phyloP scores from a whole-genome alignment of 371 early-diverging fungal species.

The Apophysomyces ossiformis region DNA sequence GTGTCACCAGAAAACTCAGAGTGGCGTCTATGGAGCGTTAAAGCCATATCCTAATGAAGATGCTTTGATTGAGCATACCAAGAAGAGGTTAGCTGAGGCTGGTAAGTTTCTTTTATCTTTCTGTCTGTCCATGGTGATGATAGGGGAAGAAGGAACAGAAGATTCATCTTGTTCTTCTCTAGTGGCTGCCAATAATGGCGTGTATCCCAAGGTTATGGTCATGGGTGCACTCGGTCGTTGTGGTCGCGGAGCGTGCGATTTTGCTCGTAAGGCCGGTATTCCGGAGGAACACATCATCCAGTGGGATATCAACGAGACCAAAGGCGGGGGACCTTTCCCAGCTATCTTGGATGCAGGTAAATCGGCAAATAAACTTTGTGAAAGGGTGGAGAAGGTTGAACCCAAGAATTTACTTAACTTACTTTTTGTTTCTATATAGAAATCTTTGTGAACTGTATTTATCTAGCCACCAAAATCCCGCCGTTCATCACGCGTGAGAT shows the following conservation, averaged over 20 bases:
- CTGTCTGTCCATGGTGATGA: no score
- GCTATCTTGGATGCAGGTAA: constrained; percentile 77
- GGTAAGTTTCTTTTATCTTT: constrained; percentile 46
- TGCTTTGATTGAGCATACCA: constrained; percentile 74
- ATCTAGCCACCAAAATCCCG: constrained; percentile 88
- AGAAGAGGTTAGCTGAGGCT: constrained; percentile 70
- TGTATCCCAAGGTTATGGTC: constrained; percentile 87
- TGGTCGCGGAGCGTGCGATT: constrained; percentile 89
- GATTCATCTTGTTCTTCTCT: not conserved
- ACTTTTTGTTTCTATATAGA: constrained; percentile 38
- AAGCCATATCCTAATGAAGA: constrained; percentile 87
- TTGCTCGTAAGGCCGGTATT: constrained; percentile 85
- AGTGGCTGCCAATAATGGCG: constrained; percentile 60
- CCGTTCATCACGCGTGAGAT: constrained; percentile 89
- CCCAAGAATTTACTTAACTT: constrained; percentile 1
- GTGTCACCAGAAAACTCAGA: constrained; percentile 74
- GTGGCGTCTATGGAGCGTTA: constrained; percentile 68
- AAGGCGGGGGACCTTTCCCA: constrained; percentile 91
- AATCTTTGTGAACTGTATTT: constrained; percentile 98
- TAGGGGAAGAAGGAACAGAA: not conserved
- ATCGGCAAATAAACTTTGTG: constrained; percentile 2
- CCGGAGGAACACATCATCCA: constrained; percentile 86
- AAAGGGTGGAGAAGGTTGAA: not conserved
- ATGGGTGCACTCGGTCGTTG: constrained; percentile 98
- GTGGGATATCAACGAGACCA: constrained; percentile 97